phyloP scores from a whole-genome alignment of 2,329 filamentous ascomycete genomes.

The Fonsecaea nubica region DNA sequence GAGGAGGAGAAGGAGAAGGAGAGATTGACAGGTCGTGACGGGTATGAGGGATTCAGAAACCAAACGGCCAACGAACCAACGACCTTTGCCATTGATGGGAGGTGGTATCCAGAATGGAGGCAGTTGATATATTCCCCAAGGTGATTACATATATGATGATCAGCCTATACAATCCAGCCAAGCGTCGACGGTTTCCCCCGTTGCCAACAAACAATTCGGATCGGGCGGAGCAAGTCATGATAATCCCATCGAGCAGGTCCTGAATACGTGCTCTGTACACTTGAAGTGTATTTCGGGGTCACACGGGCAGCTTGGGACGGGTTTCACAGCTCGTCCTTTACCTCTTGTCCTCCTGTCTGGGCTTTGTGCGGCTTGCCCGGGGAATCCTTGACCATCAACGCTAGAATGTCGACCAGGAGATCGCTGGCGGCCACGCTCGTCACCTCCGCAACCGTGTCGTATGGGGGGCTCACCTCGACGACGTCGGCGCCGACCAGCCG shows the following conservation, averaged over 20 bases:
- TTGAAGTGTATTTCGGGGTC: not conserved
- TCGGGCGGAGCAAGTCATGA: not conserved
- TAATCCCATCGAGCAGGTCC: not conserved
- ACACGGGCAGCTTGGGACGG: not conserved
- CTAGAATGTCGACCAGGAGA: conserved; percentile 43
- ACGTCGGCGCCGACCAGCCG: conserved; percentile 41
- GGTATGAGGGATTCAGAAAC: not conserved
- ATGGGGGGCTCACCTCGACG: conserved; percentile 41
- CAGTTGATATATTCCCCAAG: not conserved
- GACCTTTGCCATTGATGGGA: not conserved
- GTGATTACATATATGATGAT: not conserved
- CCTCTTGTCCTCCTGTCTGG: not conserved
- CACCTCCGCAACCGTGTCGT: conserved; percentile 41
- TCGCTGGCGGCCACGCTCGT: conserved; percentile 44
- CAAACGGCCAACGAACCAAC: not conserved
- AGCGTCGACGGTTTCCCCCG: not conserved
- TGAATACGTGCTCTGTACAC: not conserved
- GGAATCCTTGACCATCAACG: conserved; percentile 42
- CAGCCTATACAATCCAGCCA: not conserved
- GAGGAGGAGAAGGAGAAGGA: not conserved
- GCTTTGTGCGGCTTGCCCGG: conserved; percentile 8
- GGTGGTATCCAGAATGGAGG: not conserved
- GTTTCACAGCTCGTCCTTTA: conserved; percentile 33
- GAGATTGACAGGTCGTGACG: not conserved
- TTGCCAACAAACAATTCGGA: not conserved